Conservation (phyloP, 2,329 filamentous ascomycete genomes). For the Podosphaera leucotricha region DNA sequence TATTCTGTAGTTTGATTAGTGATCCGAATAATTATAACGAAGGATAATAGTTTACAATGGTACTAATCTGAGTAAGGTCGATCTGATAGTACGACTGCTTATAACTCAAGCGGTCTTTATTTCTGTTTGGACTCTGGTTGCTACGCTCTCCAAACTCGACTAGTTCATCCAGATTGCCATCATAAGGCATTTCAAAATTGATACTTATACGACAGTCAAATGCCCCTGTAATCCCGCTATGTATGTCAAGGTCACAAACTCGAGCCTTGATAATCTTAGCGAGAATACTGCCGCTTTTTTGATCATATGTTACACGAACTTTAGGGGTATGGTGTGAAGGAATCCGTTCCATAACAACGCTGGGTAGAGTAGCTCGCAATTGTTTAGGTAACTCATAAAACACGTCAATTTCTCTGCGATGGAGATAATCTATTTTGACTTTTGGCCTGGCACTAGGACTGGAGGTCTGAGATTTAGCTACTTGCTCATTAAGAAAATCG, state of each 20-base stretch:
- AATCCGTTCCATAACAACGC: slow-evolving; percentile 36
- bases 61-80: slow-evolving; percentile 74
- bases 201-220: slow-evolving; percentile 89
- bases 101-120: slow-evolving; percentile 84
- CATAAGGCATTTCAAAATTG: slow-evolving; percentile 78
- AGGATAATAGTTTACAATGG: slow-evolving; percentile 12
- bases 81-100: slow-evolving; percentile 70
- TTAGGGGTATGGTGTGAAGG: slow-evolving; percentile 31
- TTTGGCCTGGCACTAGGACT: slow-evolving; percentile 22
- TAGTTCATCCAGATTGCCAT: slow-evolving; percentile 37
- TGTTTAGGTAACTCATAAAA: slow-evolving; percentile 53
- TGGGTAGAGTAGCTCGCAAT: slow-evolving; percentile 35
- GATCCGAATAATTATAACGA: neutral
- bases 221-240: slow-evolving; percentile 43
- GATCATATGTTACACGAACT: slow-evolving; percentile 55
- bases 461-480: slow-evolving; percentile 32
- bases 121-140: slow-evolving; percentile 30
- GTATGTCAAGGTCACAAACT: slow-evolving; percentile 71
- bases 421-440: slow-evolving; percentile 52
- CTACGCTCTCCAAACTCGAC: slow-evolving; percentile 16
- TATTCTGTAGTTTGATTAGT: slow-evolving; percentile 5
- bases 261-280: slow-evolving; percentile 79
- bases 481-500: slow-evolving; percentile 52
- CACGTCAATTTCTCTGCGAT: slow-evolving; percentile 59
- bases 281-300: slow-evolving; percentile 43